Evolutionary conservation across 2,329 filamentous ascomycete species (phyloP).

Genomic region (Clathrospora elynae): DNA sequence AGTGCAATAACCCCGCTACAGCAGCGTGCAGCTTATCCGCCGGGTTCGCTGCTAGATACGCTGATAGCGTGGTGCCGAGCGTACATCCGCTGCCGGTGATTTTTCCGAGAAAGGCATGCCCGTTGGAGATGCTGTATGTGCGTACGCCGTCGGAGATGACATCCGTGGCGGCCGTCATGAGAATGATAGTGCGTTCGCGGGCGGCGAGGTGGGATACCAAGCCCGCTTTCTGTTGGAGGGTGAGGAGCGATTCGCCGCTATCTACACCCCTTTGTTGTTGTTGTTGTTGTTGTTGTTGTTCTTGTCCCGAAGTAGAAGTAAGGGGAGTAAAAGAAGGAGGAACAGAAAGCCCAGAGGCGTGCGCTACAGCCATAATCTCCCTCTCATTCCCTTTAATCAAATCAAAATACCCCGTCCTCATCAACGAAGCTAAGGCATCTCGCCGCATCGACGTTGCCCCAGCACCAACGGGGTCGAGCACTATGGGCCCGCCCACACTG

Average conservation of each 20-base stretch:
- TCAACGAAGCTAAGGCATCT: constrained; percentile 70
- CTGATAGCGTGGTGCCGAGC: constrained; percentile 79
- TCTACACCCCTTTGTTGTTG: constrained; percentile 89
- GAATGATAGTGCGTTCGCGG: constrained; percentile 71
- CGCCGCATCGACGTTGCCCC: constrained; percentile 79
- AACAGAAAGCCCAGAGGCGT: constrained; percentile 54
- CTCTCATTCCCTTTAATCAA: constrained; percentile 94
- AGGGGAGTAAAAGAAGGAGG: too few relatives aligned
- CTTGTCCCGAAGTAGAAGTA: too few relatives aligned
- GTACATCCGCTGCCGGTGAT: constrained; percentile 82
- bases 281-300: too few relatives aligned
- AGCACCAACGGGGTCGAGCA: constrained; percentile 89
- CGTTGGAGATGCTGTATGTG: constrained; percentile 74
- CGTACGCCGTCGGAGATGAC: constrained; percentile 74
- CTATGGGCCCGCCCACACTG: constrained; percentile 70
- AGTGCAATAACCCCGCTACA: constrained; percentile 75
- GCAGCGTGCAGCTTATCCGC: constrained; percentile 64
- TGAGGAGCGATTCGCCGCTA: constrained; percentile 64
- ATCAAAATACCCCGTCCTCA: constrained; percentile 76
- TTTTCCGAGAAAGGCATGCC: constrained; percentile 70
- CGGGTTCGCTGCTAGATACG: constrained; percentile 63
- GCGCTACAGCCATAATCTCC: constrained; percentile 75
- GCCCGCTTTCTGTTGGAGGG: constrained; percentile 60
- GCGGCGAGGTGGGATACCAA: constrained; percentile 70
- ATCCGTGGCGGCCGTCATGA: constrained; percentile 83